A percentile compares a stretch with the other conserved stretches of the same genome.
Conservation (phyloP, 2,329 filamentous ascomycete genomes). For the Verticillium tricorpus region DNA sequence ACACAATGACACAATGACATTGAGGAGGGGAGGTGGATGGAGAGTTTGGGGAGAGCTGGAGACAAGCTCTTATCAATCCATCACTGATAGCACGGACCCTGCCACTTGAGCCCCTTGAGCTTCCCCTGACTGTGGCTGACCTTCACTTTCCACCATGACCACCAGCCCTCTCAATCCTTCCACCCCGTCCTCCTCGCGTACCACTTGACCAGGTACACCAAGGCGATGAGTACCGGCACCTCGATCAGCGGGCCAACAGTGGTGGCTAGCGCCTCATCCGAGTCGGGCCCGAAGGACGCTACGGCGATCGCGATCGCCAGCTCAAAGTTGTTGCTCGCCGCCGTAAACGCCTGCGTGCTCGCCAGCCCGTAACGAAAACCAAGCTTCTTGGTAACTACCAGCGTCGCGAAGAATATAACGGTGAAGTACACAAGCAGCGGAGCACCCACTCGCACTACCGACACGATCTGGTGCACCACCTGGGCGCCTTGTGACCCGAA, state of each 20-base stretch:
- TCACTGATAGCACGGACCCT: neutral
- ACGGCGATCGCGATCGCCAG: slow-evolving; percentile 85
- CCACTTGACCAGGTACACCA: slow-evolving; percentile 71
- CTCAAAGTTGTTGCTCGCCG: slow-evolving; percentile 91
- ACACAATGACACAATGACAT: neutral
- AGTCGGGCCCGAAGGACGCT: slow-evolving; percentile 71
- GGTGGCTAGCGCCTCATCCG: slow-evolving; percentile 74
- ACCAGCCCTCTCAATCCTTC: neutral
- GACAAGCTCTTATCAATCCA: neutral
- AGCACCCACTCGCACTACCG: slow-evolving; percentile 74
- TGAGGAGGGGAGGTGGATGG: neutral
- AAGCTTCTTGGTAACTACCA: slow-evolving; percentile 56
- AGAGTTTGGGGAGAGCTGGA: neutral
- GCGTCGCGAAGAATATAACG: slow-evolving; percentile 66
- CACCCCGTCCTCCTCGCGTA: neutral
- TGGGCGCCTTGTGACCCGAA: slow-evolving; percentile 77
- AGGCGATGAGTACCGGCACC: slow-evolving; percentile 71
- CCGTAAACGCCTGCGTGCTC: slow-evolving; percentile 80
- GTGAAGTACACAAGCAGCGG: slow-evolving; percentile 80
- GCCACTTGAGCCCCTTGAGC: neutral
- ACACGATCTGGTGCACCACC: slow-evolving; percentile 78
- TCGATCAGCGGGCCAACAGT: slow-evolving; percentile 85
- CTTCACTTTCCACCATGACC: neutral
- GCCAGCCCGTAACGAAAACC: slow-evolving; percentile 70
- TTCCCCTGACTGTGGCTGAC: neutral